Base-by-base conservation (phyloP, 352 stramenopile species). In the Phytophthora palmivora region DNA sequence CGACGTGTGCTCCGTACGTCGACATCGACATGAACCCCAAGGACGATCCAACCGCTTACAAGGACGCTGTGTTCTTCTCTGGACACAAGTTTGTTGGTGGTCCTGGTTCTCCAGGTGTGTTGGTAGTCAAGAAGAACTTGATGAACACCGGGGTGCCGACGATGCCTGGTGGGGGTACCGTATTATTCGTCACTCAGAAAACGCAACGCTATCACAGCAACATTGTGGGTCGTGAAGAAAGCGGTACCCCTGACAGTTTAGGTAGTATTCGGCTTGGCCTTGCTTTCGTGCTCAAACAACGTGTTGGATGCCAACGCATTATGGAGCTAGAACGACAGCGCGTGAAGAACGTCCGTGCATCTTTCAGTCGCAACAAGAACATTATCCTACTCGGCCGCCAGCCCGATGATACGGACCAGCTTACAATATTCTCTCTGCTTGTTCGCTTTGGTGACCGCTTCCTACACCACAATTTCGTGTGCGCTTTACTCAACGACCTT, bases 381-480 rank as follows among this genome's bases (percentile, higher is more conserved):
- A 78, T 99, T 15, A 82, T 97, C n/a, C 49, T 99, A n/a, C 74
- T 99, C 2, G 96, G 95, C 0, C 63, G 76, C 15, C 63, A 86
- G 53, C 67, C 67, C 11, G 56, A 72, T 21, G 61, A 72, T 18
- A 47, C 72, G 3, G 72, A 74, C 11, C 58, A 94, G 26, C 75
- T 99, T n/a, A 95, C 96, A 1, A 96, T 98, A 22, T 97, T 98
- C 66, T 98, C 95, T 2, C 98, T 99, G 57, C 70, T 99, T 10
- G 83, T 99, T 28, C 83, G 85, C 28, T 95, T 84, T 32, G 81
- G 83, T 0, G 69, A 85, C 24, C 59, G 90, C 14, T 98, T 98
- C 70, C 70, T 99, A 34, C 97, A 99, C 71, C 99, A 98, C 78
- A 98, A 99, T 67, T 99, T 98, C 56, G 97, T 99, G 11, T 98